These are phyloP conservation scores for Lodderomyces orthopsilosis DNA, from an alignment of 1,139 yeast genomes.

Conservation along the genomic window DNA sequence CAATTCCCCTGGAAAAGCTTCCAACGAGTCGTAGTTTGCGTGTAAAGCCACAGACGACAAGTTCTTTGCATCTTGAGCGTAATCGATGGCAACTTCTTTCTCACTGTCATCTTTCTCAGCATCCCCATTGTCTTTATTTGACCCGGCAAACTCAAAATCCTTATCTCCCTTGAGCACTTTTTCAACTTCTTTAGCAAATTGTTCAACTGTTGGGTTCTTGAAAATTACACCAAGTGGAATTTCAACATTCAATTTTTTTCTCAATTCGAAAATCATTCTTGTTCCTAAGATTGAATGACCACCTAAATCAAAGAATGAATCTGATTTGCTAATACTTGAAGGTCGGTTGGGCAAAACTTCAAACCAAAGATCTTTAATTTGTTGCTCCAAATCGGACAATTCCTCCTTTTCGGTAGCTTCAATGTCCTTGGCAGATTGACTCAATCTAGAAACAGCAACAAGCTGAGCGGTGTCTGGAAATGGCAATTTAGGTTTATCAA, in stretches of 20 bases:
- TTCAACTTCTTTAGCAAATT: slow-evolving; percentile 73
- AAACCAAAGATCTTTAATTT: slow-evolving; percentile 80
- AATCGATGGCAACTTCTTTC: slow-evolving; percentile 39
- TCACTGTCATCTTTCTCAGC: slow-evolving; percentile 12
- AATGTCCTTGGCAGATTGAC: slow-evolving; percentile 29
- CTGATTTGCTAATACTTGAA: slow-evolving; percentile 68
- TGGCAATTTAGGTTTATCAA: slow-evolving; percentile 95
- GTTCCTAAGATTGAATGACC: slow-evolving; percentile 98
- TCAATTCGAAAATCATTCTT: slow-evolving; percentile 88
- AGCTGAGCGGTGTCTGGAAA: slow-evolving; percentile 91
- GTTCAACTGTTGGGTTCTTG: slow-evolving; percentile 80
- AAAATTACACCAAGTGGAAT: slow-evolving; percentile 88
- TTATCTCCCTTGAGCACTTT: slow-evolving; percentile 50
- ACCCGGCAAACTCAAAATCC: slow-evolving; percentile 29
- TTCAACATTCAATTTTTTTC: slow-evolving; percentile 74
- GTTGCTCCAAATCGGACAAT: slow-evolving; percentile 62
- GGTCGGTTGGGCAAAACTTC: slow-evolving; percentile 84
- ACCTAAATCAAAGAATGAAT: slow-evolving; percentile 94
- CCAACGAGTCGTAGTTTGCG: slow-evolving; percentile 31
- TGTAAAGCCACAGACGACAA: slow-evolving; percentile 49
- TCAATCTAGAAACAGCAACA: slow-evolving; percentile 56
- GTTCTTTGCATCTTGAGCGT: slow-evolving; percentile 71
- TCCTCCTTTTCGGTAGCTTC: slow-evolving; percentile 32
- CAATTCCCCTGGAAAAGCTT: slow-evolving; percentile 27
- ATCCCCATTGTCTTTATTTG: slow-evolving; percentile 9